These are phyloP conservation scores for Diplodia scrobiculata DNA, from an alignment of 2,329 filamentous ascomycete genomes.

Conservation along the genomic window DNA sequence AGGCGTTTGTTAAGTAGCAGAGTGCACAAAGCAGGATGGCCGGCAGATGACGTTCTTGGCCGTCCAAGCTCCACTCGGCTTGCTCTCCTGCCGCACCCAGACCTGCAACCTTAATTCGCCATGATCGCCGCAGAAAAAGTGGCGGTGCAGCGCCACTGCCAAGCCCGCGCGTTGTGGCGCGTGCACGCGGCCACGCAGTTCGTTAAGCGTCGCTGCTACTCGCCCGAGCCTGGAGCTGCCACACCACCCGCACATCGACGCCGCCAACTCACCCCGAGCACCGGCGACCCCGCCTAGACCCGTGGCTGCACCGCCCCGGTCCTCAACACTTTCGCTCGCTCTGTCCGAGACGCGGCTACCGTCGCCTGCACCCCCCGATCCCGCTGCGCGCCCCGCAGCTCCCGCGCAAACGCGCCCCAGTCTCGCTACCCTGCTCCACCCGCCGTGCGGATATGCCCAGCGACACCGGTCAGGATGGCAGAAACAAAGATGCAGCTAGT, in stretches of 20 bases:
- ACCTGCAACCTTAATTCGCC: constrained; percentile 13
- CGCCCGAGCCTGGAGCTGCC: constrained; percentile 8
- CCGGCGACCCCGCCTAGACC: constrained; percentile 13
- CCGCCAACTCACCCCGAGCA: constrained; percentile 15
- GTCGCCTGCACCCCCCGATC: constrained; percentile 3
- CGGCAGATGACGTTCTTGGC: constrained; percentile 18
- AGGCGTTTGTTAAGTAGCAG: constrained; percentile 16
- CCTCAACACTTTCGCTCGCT: constrained; percentile 20
- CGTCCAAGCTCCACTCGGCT: constrained; percentile 2
- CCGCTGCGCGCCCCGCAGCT: constrained; percentile 31
- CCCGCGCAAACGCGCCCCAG: constrained; percentile 38
- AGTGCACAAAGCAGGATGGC: constrained; percentile 17
- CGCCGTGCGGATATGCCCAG: constrained; percentile 59
- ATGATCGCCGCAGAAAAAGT: background rate
- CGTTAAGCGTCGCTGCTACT: constrained; percentile 4
- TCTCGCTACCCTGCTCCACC: constrained; percentile 10
- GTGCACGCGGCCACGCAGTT: constrained; percentile 12
- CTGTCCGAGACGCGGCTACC: background rate
- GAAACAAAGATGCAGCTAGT: constrained; percentile 80
- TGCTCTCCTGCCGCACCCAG: constrained; percentile 3
- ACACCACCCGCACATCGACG: background rate
- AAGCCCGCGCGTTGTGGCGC: constrained; percentile 1
- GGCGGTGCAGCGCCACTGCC: constrained; percentile 20
- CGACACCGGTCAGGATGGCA: constrained; percentile 66
- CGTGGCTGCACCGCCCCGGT: constrained; percentile 28